phyloP scores from a whole-genome alignment of 164 flowering plant species.

The Chimonanthus praecox region DNA sequence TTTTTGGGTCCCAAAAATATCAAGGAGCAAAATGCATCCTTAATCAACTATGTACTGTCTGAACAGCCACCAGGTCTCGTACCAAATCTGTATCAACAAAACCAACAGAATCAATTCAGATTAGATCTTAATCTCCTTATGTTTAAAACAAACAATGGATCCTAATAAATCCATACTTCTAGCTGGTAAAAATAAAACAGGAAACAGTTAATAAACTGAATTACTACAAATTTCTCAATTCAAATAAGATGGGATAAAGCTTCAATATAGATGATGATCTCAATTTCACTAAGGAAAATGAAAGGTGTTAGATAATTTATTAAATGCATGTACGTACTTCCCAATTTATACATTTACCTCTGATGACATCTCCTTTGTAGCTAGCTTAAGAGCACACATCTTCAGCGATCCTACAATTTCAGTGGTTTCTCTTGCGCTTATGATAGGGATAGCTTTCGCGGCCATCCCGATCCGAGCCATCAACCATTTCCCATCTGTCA shows the following conservation, averaged over 20 bases:
- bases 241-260: neutral
- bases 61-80: constrained; percentile 14
- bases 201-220: constrained; percentile 14
- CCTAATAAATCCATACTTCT: constrained; percentile 9
- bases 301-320: constrained; percentile 19
- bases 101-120: constrained; percentile 32
- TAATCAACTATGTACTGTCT: constrained; percentile 20
- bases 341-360: constrained; percentile 49
- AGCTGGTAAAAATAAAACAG: constrained; percentile 4
- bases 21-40: neutral
- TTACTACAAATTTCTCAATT: constrained; percentile 26
- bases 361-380: constrained; percentile 17
- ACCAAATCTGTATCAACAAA: constrained; percentile 42
- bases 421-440: constrained; percentile 39
- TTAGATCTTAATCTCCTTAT: constrained; percentile 24
- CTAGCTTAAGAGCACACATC: constrained; percentile 1
- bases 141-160: constrained; percentile 10
- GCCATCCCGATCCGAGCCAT: constrained; percentile 27
- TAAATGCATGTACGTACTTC: constrained; percentile 13
- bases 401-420: constrained; percentile 6
- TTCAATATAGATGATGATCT: no score
- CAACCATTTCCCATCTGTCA: constrained; percentile 47
- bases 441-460: constrained; percentile 24
- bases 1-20: neutral
- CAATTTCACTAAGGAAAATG: neutral